Conservation (phyloP, 1,139 yeast genomes). For the Nakaseomyces bracarensis region DNA sequence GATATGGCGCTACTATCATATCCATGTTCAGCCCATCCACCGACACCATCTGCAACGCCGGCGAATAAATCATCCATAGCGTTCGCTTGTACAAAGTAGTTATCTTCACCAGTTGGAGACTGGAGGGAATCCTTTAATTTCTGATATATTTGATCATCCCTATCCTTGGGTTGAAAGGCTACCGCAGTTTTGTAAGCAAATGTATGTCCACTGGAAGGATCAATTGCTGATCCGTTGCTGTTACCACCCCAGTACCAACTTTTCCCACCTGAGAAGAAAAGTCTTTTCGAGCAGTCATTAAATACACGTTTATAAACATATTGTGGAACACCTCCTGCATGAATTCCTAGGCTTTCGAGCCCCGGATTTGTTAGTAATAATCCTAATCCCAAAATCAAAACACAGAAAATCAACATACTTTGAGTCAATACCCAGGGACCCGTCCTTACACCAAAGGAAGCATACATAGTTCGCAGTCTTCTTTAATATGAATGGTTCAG, state of each 20-base stretch:
- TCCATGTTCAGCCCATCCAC: conserved; percentile 94
- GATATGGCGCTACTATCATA: conserved; percentile 80
- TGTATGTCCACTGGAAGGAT: conserved; percentile 4
- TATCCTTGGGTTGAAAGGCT: conserved; percentile 65
- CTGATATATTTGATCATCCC: conserved; percentile 40
- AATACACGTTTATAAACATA: conserved; percentile 3
- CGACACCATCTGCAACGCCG: conserved; percentile 97
- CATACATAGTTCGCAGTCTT: conserved; percentile 4
- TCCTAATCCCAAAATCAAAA: background rate
- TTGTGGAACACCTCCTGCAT: conserved; percentile 2
- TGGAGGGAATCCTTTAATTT: conserved; percentile 29
- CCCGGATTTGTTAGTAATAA: conserved; percentile 4
- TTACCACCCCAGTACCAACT: conserved; percentile 8
- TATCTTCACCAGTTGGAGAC: conserved; percentile 84
- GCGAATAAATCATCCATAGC: conserved; percentile 40
- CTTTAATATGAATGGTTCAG: no score
- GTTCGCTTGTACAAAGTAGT: conserved; percentile 49
- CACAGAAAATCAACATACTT: conserved; percentile 4
- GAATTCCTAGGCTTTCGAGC: background rate
- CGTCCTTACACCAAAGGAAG: conserved; percentile 4
- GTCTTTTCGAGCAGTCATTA: conserved; percentile 8
- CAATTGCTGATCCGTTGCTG: conserved; percentile 7
- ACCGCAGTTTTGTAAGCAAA: conserved; percentile 50
- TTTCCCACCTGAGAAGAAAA: conserved; percentile 11
- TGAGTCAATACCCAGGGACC: conserved; percentile 4